phyloP scores from a whole-genome alignment of 306 rosid species.

The Vigna mungo region DNA sequence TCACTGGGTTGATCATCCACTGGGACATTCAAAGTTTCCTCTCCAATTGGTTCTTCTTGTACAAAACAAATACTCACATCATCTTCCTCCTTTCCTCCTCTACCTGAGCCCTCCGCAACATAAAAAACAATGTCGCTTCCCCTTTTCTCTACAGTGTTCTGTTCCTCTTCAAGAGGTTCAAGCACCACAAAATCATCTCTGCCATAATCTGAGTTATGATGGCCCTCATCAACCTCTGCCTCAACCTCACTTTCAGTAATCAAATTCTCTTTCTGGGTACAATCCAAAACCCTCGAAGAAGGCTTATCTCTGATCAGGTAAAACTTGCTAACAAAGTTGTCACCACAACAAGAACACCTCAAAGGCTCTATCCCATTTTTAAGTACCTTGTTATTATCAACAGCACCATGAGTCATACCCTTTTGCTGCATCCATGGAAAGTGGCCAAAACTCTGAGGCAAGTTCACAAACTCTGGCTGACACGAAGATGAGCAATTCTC shows the following conservation, averaged over 20 bases:
- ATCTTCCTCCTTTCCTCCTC: background rate
- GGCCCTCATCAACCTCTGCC: background rate
- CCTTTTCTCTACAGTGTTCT: background rate
- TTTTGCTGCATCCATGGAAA: background rate
- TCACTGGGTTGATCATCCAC: constrained; percentile 1
- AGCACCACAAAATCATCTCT: background rate
- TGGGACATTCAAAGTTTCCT: background rate
- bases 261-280: background rate
- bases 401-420: background rate
- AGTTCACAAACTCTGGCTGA: background rate
- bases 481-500: background rate
- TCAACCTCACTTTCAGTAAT: background rate
- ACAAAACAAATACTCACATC: background rate
- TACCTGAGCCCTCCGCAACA: background rate
- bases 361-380: background rate
- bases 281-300: background rate
- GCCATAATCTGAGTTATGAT: background rate
- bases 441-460: background rate
- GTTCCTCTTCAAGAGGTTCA: background rate
- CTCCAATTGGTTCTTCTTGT: background rate
- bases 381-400: background rate
- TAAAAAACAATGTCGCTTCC: background rate
- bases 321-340: background rate
- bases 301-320: background rate
- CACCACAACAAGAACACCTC: constrained; percentile 24